Conservation (phyloP, 768 basidiomycete species). For the Termitomyces sp. region DNA sequence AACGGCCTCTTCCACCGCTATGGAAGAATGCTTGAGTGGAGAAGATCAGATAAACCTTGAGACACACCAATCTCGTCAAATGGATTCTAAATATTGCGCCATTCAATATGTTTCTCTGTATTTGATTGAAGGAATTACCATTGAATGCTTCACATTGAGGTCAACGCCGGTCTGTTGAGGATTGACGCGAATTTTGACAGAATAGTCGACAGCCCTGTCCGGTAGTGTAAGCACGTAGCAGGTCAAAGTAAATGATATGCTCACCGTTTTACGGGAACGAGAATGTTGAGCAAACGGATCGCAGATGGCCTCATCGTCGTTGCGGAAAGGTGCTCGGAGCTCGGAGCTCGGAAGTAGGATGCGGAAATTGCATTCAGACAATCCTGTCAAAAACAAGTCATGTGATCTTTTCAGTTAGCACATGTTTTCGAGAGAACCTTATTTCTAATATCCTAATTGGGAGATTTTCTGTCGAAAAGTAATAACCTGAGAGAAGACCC, state of each 20-base stretch:
- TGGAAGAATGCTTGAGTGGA: background rate
- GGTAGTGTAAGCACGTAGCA: background rate
- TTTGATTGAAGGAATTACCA: slow-evolving; percentile 52
- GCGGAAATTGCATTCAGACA: too few relatives aligned
- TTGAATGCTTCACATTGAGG: slow-evolving; percentile 97
- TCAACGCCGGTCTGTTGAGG: slow-evolving; percentile 93
- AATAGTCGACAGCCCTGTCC: slow-evolving; percentile 87
- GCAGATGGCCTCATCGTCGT: slow-evolving; percentile 70
- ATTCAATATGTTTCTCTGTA: background rate
- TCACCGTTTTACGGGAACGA: slow-evolving; percentile 92
- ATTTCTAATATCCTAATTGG: too few relatives aligned
- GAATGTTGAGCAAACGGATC: slow-evolving; percentile 73
- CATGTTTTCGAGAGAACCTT: too few relatives aligned
- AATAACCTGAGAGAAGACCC: too few relatives aligned
- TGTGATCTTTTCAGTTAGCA: too few relatives aligned
- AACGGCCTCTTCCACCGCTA: slow-evolving; percentile 96
- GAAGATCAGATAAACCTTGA: background rate
- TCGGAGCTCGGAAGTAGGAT: background rate
- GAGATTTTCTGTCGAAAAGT: too few relatives aligned
- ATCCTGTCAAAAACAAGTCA: too few relatives aligned
- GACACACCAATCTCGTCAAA: slow-evolving; percentile 93
- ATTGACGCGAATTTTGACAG: slow-evolving; percentile 97
- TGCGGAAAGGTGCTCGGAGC: background rate
- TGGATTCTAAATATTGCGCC: slow-evolving; percentile 62
- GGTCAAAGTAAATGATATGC: slow-evolving; percentile 4